A percentile compares a stretch with the other conserved stretches of the same genome.
Evolutionary conservation across 257 asterid genomes (phyloP).

Genomic region (Primulina huaijiensis): DNA sequence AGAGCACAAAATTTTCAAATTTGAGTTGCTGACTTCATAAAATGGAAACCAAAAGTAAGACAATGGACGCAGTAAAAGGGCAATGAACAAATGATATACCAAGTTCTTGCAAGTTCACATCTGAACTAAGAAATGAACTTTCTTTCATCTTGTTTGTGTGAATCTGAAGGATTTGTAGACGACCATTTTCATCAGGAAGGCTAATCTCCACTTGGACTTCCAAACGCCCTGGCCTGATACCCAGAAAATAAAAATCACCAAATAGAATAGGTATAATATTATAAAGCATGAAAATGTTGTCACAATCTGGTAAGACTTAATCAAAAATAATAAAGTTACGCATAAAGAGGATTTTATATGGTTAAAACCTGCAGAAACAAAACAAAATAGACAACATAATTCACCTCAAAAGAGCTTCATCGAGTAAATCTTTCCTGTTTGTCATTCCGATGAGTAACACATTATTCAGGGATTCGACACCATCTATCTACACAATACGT

Average conservation of each 20-base stretch:
- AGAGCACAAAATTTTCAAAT: neutral
- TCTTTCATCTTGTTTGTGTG: constrained; percentile 61
- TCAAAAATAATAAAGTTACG: neutral
- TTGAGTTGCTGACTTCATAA: neutral
- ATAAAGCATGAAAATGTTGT: constrained; percentile 14
- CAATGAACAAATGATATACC: constrained; percentile 36
- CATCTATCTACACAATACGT: constrained; percentile 75
- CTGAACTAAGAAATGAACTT: constrained; percentile 54
- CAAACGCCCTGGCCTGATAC: constrained; percentile 92
- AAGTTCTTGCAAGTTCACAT: constrained; percentile 50
- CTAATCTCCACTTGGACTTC: constrained; percentile 99
- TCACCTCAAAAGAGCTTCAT: constrained; percentile 98
- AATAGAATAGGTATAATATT: constrained; percentile 15
- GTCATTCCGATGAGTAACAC: constrained; percentile 76
- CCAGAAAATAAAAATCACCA: constrained; percentile 19
- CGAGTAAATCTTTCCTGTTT: constrained; percentile 62
- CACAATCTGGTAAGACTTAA: constrained; percentile 1
- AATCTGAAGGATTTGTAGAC: constrained; percentile 81
- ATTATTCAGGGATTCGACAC: constrained; percentile 97
- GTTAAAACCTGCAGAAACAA: constrained; percentile 22
- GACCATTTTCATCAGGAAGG: constrained; percentile 99
- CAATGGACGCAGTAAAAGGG: neutral
- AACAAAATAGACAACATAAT: constrained; percentile 21
- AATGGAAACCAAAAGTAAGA: constrained; percentile 4
- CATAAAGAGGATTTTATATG: constrained; percentile 14